Percentiles rank a stretch among this genome's conserved stretches.
These are phyloP conservation scores for Vigna nakashimae DNA, from an alignment of 306 rosid genomes.

Conservation along the genomic window DNA sequence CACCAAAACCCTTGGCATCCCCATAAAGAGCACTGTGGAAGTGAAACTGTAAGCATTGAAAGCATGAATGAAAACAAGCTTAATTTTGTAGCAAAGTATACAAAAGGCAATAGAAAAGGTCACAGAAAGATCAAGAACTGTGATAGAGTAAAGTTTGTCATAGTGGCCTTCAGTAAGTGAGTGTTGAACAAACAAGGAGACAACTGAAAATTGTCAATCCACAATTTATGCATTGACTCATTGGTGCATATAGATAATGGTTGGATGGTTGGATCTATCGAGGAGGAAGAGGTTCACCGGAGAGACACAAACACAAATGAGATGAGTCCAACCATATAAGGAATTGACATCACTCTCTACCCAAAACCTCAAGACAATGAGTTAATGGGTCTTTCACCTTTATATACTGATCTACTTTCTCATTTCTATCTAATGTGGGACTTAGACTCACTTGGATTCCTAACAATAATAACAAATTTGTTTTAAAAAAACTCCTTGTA, in stretches of 20 bases:
- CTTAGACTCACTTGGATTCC: too few relatives aligned
- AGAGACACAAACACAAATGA: too few relatives aligned
- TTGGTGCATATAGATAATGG: background rate
- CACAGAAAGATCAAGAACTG: constrained; percentile 25
- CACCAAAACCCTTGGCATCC: constrained; percentile 79
- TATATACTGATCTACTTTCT: too few relatives aligned
- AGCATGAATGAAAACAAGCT: background rate
- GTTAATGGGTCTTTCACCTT: too few relatives aligned
- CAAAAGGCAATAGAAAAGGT: constrained; percentile 15
- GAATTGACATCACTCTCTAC: too few relatives aligned
- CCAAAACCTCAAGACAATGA: too few relatives aligned
- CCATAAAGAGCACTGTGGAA: constrained; percentile 72
- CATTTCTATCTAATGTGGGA: too few relatives aligned
- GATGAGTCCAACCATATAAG: too few relatives aligned
- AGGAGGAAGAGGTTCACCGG: too few relatives aligned
- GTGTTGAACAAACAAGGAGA: background rate
- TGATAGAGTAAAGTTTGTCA: background rate
- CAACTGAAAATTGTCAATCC: background rate
- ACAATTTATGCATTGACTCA: background rate
- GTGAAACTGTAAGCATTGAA: constrained; percentile 51
- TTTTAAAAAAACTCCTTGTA: background rate
- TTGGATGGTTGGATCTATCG: too few relatives aligned
- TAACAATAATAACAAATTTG: background rate
- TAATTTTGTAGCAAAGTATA: background rate
- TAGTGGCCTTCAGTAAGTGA: background rate